Evolutionary conservation across 192 early-diverging fungal species (phyloP), one percentile per base, ranked within the genome.

Genomic region (Dispira parvispora): DNA sequence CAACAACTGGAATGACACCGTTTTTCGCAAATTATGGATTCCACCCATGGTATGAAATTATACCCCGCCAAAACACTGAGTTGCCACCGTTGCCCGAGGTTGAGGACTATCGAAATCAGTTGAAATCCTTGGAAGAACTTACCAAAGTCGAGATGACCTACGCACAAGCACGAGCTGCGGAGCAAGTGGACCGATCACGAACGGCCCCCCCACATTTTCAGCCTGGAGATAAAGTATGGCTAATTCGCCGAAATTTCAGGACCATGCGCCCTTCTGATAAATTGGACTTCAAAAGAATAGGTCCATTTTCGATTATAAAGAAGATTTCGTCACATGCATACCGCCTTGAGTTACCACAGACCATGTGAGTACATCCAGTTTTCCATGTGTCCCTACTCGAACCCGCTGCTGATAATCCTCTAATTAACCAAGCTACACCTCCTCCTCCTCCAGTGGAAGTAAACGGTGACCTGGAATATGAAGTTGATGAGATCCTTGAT

Each of bases 181-280:
- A n/a, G n/a, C n/a, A n/a, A n/a, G n/a, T n/a, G n/a, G n/a, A 46
- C 18, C 46, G 46, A 43, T 26, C 45, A 18, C 8, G 11, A 16
- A 13, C 14, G 28, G 4, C 21, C 16, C 5, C 57, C n/a, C 11
- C 28, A 23, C 49, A 58, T 10, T 61, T 71, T 25, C 0, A 55
- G 2, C 42, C 58, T 3, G 65, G 71, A 18, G 58, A 66, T 14
- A 26, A 60, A 27, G 69, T 72, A 28, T 71, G 46, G 64, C 47
- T 70, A 0, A 27, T 43, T 11, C 0, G 53, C 43, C 65, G 46
- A 14, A 64, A 72, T 32, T 38, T 67, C 0, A 6, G 11, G 26
- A 67, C 46, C 18, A 67, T 23, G 27, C 6, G 25, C n/a, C 44
- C 43, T 25, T 11, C 12, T 23, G 10, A 25, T 3, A 69, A 69